Evolutionary conservation across 345 rosid species (phyloP).

Genomic region (Hibiscus trionum): DNA sequence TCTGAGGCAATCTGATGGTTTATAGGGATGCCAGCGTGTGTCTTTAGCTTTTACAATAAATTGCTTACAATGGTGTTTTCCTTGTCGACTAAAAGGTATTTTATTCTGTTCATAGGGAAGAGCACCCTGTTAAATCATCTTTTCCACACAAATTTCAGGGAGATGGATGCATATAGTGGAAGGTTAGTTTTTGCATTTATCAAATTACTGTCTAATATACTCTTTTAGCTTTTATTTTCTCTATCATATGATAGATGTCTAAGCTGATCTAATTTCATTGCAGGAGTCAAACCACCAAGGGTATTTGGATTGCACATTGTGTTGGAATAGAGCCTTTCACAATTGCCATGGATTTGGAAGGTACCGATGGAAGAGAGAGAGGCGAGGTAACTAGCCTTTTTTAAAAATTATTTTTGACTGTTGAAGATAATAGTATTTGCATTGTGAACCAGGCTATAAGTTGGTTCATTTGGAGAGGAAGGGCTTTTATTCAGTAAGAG

Average conservation of each 20-base stretch:
- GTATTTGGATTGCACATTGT: constrained; percentile 71
- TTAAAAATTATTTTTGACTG: background rate
- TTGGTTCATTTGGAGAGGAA: background rate
- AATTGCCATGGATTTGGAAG: constrained; percentile 80
- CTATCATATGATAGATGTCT: background rate
- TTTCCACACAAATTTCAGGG: constrained; percentile 58
- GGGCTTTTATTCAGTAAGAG: background rate
- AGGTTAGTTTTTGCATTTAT: constrained; percentile 36
- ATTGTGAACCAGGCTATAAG: background rate
- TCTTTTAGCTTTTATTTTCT: background rate
- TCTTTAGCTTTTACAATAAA: background rate
- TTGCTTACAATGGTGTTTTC: background rate
- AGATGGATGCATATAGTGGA: constrained; percentile 71
- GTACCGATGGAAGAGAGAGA: constrained; percentile 77
- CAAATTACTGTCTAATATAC: background rate
- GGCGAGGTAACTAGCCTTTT: constrained; percentile 50
- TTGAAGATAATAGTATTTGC: background rate
- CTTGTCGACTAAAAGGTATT: background rate
- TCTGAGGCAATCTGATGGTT: background rate
- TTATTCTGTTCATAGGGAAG: constrained; percentile 38
- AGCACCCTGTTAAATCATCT: constrained; percentile 77
- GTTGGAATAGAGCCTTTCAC: constrained; percentile 63
- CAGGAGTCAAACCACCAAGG: constrained; percentile 81
- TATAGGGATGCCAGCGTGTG: background rate
- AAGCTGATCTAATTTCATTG: constrained; percentile 9